Conservation (phyloP, 768 basidiomycete genomes). For the Mycena rebaudengoi region DNA sequence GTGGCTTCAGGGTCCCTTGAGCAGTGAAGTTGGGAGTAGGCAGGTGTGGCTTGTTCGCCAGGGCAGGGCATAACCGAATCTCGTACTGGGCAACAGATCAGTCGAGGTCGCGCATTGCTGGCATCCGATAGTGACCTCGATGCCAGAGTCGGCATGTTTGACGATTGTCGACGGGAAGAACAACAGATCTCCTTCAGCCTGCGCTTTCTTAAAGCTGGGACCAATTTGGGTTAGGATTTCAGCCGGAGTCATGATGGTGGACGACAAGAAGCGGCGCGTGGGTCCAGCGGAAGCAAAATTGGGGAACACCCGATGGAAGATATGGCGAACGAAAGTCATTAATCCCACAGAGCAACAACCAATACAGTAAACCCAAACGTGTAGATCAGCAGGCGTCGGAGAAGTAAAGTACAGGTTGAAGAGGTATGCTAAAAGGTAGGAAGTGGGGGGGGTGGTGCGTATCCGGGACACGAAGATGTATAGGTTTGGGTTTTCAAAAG, state of each 20-base stretch:
- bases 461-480: neutral
- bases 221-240: conserved; percentile 67
- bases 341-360: conserved; percentile 2
- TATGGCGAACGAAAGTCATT: neutral
- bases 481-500: conserved; percentile 21
- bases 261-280: too few species aligned
- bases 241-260: conserved; percentile 44
- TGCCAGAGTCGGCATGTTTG: conserved; percentile 64
- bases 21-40: conserved; percentile 50
- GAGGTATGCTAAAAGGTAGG: neutral
- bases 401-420: conserved; percentile 25
- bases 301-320: too few species aligned
- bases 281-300: neutral
- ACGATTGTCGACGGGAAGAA: conserved; percentile 81
- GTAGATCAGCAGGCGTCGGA: too few species aligned
- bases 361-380: too few species aligned
- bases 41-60: conserved; percentile 78
- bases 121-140: conserved; percentile 58
- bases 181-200: conserved; percentile 69
- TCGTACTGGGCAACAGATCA: conserved; percentile 67
- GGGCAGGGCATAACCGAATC: conserved; percentile 84
- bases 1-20: neutral
- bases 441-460: neutral
- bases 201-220: conserved; percentile 64
- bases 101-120: neutral